These are phyloP conservation scores for Iris pallida DNA, from an alignment of 116 monocot genomes.

Conservation along the genomic window DNA sequence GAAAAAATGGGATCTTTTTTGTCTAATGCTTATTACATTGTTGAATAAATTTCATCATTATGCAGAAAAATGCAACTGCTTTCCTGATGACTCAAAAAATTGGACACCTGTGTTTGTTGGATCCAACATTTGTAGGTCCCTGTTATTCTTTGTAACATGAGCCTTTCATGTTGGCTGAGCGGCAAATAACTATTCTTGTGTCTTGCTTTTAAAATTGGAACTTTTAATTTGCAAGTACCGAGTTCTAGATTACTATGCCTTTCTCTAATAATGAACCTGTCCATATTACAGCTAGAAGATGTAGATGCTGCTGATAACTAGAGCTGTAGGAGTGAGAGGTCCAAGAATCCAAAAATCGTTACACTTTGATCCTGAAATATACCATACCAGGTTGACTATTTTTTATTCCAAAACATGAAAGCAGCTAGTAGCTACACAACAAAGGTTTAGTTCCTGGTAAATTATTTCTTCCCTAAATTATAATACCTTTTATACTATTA, in stretches of 20 bases:
- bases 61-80: too few species aligned
- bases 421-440: constrained; percentile 7
- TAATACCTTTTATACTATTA: too few species aligned
- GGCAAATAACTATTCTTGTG: too few species aligned
- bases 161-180: too few species aligned
- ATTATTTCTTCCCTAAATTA: background rate
- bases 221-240: background rate
- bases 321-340: constrained; percentile 66
- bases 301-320: constrained; percentile 57
- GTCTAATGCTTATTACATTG: background rate
- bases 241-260: background rate
- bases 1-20: background rate
- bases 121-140: too few species aligned
- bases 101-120: too few species aligned
- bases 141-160: too few species aligned
- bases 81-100: too few species aligned
- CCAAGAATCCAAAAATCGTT: constrained; percentile 54
- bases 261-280: background rate
- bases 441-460: background rate
- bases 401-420: constrained; percentile 78
- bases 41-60: too few species aligned
- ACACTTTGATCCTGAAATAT: constrained; percentile 77
- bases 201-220: background rate
- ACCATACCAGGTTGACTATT: constrained; percentile 82
- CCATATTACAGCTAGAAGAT: constrained; percentile 43